Evolutionary conservation across 352 stramenopile genomes (phyloP).

Genomic region (Globisporangium mamillatum): DNA sequence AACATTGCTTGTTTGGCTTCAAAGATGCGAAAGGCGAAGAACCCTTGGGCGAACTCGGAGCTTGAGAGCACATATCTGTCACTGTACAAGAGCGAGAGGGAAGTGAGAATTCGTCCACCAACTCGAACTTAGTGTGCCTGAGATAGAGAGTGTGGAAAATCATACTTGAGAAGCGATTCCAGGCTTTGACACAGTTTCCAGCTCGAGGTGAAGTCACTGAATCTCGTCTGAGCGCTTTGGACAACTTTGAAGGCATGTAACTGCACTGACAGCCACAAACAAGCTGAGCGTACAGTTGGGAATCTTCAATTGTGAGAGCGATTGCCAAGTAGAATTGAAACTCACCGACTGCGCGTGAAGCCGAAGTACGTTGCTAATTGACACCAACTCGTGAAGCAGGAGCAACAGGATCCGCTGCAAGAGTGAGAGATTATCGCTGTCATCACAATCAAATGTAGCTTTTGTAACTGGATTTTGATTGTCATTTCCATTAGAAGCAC

Average conservation of each 20-base stretch:
- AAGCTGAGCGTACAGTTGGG: neutral
- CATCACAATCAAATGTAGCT: neutral
- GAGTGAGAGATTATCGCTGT: neutral
- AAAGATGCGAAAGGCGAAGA: constrained; percentile 16
- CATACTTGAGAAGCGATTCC: constrained; percentile 19
- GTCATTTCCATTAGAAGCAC: neutral
- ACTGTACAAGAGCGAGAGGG: neutral
- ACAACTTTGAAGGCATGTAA: constrained; percentile 16
- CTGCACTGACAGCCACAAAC: constrained; percentile 4
- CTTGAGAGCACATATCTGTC: constrained; percentile 2
- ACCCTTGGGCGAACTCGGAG: constrained; percentile 18
- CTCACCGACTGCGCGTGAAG: constrained; percentile 22
- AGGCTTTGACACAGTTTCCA: constrained; percentile 42
- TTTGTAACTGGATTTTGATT: no score
- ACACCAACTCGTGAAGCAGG: constrained; percentile 27
- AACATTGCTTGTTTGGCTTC: constrained; percentile 11
- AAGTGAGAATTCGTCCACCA: neutral
- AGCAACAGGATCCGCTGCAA: constrained; percentile 11
- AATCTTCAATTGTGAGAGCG: neutral
- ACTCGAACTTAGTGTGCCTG: neutral
- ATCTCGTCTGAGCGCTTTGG: constrained; percentile 19
- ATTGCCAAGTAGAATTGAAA: no score
- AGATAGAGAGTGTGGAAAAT: neutral
- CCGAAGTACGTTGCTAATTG: constrained; percentile 24
- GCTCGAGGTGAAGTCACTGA: constrained; percentile 50